These are phyloP conservation scores for Tylopilus plumbeoviolaceoides DNA, from an alignment of 768 basidiomycete genomes.

Conservation along the genomic window DNA sequence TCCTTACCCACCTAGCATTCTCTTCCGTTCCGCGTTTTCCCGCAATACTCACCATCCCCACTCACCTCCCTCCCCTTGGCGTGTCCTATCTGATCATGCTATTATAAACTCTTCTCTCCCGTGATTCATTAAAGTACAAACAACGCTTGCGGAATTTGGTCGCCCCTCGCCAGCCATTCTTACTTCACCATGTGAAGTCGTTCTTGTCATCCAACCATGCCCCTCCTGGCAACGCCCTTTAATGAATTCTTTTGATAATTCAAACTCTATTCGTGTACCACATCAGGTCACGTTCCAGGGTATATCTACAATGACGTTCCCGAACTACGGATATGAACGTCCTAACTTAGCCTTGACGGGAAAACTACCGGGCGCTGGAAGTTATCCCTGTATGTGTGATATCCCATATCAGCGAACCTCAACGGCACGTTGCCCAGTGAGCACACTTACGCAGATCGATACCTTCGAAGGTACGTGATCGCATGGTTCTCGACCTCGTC, in stretches of 20 bases:
- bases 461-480: conserved; percentile 85
- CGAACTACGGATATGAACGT: conserved; percentile 27
- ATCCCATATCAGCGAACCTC: conserved; percentile 10
- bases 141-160: conserved; percentile 24
- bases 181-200: conserved; percentile 19
- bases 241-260: conserved; percentile 19
- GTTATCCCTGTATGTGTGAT: conserved; percentile 47
- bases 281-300: conserved; percentile 13
- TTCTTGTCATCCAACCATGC: conserved; percentile 10
- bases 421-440: background rate
- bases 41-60: conserved; percentile 6
- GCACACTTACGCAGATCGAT: conserved; percentile 76
- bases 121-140: conserved; percentile 16
- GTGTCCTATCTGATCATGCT: conserved; percentile 27
- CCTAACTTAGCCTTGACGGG: conserved; percentile 45
- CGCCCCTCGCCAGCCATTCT: conserved; percentile 14
- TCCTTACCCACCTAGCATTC: conserved; percentile 13
- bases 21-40: conserved; percentile 15
- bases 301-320: conserved; percentile 18
- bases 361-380: conserved; percentile 64
- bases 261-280: conserved; percentile 23
- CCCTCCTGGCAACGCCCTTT: conserved; percentile 29
- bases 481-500: conserved; percentile 85
- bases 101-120: conserved; percentile 26
- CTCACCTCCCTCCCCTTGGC: conserved; percentile 9